Conservation (phyloP, 78 protist species). For the Guillardia theta region DNA sequence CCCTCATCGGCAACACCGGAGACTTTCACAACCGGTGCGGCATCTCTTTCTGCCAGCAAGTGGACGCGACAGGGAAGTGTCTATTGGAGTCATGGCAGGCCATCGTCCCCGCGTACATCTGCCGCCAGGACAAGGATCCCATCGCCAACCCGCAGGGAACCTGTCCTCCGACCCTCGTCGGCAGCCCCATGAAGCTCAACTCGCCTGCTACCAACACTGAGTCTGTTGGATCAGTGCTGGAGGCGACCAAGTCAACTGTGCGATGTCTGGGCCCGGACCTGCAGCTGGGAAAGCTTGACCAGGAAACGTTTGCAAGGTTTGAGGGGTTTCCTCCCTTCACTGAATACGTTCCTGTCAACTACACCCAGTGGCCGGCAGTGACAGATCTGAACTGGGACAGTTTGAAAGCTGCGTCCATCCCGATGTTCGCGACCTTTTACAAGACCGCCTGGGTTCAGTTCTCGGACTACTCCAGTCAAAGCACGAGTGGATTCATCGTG, state of each 20-base stretch:
- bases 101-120: neutral
- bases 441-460: neutral
- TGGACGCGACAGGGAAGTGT: neutral
- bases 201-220: too few relatives aligned
- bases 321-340: neutral
- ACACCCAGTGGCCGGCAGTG: neutral
- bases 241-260: neutral
- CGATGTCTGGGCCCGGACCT: neutral
- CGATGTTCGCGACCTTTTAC: neutral
- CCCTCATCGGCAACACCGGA: neutral
- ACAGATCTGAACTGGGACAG: neutral
- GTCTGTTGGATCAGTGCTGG: neutral
- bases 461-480: neutral
- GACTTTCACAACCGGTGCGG: conserved; percentile 2
- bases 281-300: neutral
- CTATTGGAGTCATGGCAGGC: neutral
- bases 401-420: neutral
- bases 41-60: neutral
- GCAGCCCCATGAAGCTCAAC: too few relatives aligned
- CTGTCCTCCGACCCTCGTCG: too few relatives aligned
- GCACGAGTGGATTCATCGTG: neutral
- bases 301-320: neutral
- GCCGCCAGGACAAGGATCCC: neutral
- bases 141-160: neutral
- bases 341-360: neutral